A percentile compares a stretch with the other conserved stretches of the same genome.
Evolutionary conservation across 805 yeast genomes (phyloP).

Genomic region (Yarrowia deformans): DNA sequence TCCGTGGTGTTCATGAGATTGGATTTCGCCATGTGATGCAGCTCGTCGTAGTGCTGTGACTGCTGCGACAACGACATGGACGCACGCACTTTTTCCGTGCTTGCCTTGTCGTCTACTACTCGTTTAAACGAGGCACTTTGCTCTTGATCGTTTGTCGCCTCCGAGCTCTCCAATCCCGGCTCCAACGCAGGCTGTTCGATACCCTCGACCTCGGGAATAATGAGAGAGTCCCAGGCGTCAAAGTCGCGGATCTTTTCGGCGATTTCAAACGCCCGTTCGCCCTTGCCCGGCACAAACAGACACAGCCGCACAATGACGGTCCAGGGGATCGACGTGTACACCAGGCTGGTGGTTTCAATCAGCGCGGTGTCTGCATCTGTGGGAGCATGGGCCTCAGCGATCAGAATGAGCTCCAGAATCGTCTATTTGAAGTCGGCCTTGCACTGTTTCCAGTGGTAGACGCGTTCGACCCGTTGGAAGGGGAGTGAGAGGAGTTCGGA

Average conservation of each 20-base stretch:
- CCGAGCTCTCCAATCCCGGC: not conserved
- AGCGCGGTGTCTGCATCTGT: not conserved
- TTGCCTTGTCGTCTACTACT: slow-evolving; percentile 10
- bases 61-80: slow-evolving; percentile 22
- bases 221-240: slow-evolving; percentile 5
- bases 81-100: slow-evolving; percentile 4
- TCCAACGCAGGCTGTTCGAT: not conserved
- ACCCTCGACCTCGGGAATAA: slow-evolving; percentile 8
- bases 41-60: slow-evolving; percentile 15
- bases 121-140: not conserved
- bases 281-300: slow-evolving; percentile 1
- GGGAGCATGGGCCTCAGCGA: not conserved
- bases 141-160: not conserved
- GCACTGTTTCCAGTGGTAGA: slow-evolving; percentile 11
- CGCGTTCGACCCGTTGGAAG: not conserved
- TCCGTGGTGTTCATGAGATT: slow-evolving; percentile 1
- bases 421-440: not conserved
- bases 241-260: slow-evolving; percentile 1
- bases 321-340: slow-evolving; percentile 3
- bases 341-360: slow-evolving; percentile 7
- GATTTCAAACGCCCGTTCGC: not conserved
- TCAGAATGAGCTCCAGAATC: slow-evolving; percentile 14
- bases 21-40: slow-evolving; percentile 8
- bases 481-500: not conserved
- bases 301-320: slow-evolving; percentile 8